phyloP scores from a whole-genome alignment of 2,329 filamentous ascomycete genomes.

The Aspergillus quadrilineatus region DNA sequence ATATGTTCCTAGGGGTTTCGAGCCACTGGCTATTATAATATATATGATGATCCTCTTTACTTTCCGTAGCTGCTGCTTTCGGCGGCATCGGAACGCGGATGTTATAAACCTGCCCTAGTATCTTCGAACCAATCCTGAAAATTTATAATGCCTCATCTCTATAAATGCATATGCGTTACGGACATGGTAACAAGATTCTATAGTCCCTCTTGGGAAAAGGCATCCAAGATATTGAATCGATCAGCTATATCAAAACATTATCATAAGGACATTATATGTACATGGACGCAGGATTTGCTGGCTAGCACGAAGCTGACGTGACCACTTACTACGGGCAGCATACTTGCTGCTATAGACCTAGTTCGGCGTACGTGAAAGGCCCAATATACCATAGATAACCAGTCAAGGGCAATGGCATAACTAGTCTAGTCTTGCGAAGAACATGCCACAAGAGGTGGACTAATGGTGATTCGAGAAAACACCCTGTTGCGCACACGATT shows the following conservation, averaged over 20 bases:
- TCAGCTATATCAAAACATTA: slow-evolving; percentile 4
- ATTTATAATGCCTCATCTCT: not conserved
- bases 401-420: not conserved
- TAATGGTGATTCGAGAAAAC: slow-evolving; percentile 36
- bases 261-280: slow-evolving; percentile 12
- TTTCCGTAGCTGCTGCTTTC: not conserved
- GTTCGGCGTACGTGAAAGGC: not conserved
- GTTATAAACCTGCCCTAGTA: too few relatives aligned
- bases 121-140: too few relatives aligned
- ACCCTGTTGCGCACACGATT: slow-evolving; percentile 36
- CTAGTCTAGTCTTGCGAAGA: not conserved
- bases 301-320: not conserved
- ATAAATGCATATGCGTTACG: not conserved
- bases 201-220: too few relatives aligned
- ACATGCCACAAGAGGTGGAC: not conserved
- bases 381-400: not conserved
- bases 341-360: not conserved
- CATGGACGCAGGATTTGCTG: not conserved
- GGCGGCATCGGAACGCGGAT: too few relatives aligned
- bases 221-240: not conserved
- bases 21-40: not conserved
- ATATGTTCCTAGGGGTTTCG: not conserved
- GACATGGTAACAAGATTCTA: too few relatives aligned
- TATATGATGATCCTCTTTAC: not conserved
- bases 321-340: not conserved